phyloP scores from a whole-genome alignment of 2,329 filamentous ascomycete genomes.

The Cordyceps farinosa region DNA sequence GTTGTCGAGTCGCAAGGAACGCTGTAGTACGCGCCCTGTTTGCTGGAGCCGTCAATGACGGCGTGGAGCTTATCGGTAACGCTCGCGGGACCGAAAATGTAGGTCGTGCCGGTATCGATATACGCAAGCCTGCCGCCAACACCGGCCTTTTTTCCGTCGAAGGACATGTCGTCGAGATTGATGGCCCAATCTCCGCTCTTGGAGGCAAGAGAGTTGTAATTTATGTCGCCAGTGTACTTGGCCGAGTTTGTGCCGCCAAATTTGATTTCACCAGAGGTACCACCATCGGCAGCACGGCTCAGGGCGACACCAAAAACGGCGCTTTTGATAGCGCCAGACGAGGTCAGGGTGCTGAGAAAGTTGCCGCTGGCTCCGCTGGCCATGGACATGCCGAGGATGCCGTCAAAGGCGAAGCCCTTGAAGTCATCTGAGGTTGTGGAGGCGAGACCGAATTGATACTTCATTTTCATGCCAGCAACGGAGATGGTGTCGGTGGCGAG shows the following conservation, averaged over 20 bases:
- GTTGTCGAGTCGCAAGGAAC: slow-evolving; percentile 68
- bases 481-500: slow-evolving; percentile 64
- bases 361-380: slow-evolving; percentile 57
- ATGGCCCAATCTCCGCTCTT: slow-evolving; percentile 68
- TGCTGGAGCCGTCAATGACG: slow-evolving; percentile 57
- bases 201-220: slow-evolving; percentile 56
- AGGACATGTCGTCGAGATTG: slow-evolving; percentile 60
- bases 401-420: slow-evolving; percentile 75
- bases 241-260: slow-evolving; percentile 67
- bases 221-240: slow-evolving; percentile 65
- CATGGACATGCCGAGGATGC: slow-evolving; percentile 76
- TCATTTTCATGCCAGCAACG: slow-evolving; percentile 61
- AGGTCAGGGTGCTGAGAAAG: slow-evolving; percentile 61
- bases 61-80: slow-evolving; percentile 67
- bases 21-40: slow-evolving; percentile 60
- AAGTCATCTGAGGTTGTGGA: slow-evolving; percentile 71
- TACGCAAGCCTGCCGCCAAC: slow-evolving; percentile 60
- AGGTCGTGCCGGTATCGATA: slow-evolving; percentile 82
- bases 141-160: slow-evolving; percentile 55
- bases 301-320: slow-evolving; percentile 72
- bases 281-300: slow-evolving; percentile 61
- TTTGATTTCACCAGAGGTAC: slow-evolving; percentile 70
- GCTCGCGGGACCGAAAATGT: slow-evolving; percentile 65
- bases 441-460: slow-evolving; percentile 70
- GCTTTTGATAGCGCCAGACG: slow-evolving; percentile 51